phyloP scores from a whole-genome alignment of 2,329 filamentous ascomycete genomes.

The Aspergillus japonicus region DNA sequence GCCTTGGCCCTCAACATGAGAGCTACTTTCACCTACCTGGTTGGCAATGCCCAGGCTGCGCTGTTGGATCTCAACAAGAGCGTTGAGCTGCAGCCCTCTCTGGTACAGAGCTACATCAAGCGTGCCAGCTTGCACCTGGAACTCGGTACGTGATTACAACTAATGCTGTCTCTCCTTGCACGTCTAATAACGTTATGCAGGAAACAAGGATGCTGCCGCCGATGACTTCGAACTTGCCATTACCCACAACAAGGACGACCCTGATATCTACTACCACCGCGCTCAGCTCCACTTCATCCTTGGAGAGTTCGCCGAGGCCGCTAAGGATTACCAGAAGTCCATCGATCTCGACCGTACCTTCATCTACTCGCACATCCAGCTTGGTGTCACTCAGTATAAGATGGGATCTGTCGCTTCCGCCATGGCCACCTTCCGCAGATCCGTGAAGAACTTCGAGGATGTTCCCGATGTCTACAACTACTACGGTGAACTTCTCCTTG shows the following conservation, averaged over 20 bases:
- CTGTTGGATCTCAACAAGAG: constrained; percentile 86
- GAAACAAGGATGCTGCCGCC: constrained; percentile 80
- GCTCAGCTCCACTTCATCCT: constrained; percentile 98
- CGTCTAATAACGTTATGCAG: constrained; percentile 46
- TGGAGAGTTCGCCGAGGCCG: constrained; percentile 85
- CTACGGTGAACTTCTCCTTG: constrained; percentile 93
- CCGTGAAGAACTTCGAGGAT: constrained; percentile 97
- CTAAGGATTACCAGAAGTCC: constrained; percentile 98
- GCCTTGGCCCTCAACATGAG: constrained; percentile 94
- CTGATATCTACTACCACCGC: constrained; percentile 98
- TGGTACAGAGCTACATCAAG: constrained; percentile 98
- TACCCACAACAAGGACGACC: constrained; percentile 80
- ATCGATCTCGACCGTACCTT: constrained; percentile 95
- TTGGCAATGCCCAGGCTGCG: constrained; percentile 81
- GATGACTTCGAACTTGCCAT: constrained; percentile 85
- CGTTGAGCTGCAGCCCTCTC: constrained; percentile 78
- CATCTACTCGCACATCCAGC: constrained; percentile 99
- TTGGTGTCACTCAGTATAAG: constrained; percentile 99
- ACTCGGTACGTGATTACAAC: constrained; percentile 60
- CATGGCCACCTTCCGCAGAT: constrained; percentile 96
- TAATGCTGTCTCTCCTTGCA: neutral
- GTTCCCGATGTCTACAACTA: constrained; percentile 99
- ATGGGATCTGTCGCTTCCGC: constrained; percentile 97
- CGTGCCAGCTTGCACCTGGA: constrained; percentile 97
- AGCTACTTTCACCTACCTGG: constrained; percentile 90